Base-by-base conservation (phyloP, 108 stramenopile species). In the Mayamaea pseudoterrestris region DNA sequence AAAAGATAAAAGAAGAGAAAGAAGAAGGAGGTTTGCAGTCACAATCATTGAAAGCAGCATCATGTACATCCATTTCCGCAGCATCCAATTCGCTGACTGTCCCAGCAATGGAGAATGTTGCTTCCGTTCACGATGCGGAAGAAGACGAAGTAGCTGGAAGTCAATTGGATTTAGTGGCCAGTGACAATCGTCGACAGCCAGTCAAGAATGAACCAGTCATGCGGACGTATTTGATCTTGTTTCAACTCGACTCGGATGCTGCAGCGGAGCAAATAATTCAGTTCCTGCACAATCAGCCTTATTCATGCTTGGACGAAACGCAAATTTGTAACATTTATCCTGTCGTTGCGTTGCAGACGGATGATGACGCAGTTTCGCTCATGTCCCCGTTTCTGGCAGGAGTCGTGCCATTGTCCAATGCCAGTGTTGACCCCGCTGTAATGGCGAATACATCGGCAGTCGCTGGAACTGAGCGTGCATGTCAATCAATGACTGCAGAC, bases 271-370 rank as follows among this genome's bases (percentile, higher is more conserved):
- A 44, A 4, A 69, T 90, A 50, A 73, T 80, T 3, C 26, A 76
- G 40, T 73, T 79, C 50, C 63, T 83, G 35, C 53, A 79, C 58
- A 60, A 63, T 5, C 61, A 63, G 50, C 80, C 83, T 18, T 90
- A 78, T 42, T 83, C 80, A 5, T 63, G 53, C 1, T 53, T 90
- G 13, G 81, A 88, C 36, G 78, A 80, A 44, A 58, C 71, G 5
- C 60, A 73, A 16, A 58, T 50, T 14, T 81, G 80, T 35, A 67
- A 45, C 7, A 63, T 77, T 2, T 56, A 74, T 47, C 79, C 59
- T 30, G 74, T 71, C 1, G 30, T 69, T 5, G 60, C 47, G n/a
- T 49, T 88, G 13, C 50, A 70, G 42, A n/a, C n/a, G n/a, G 78
- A 78, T 9, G 56, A 77, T 32, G 62, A 68, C 39, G 70, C 71